Evolutionary conservation across 1,139 yeast species (phyloP).

Genomic region (Geotrichum klebahnii): DNA sequence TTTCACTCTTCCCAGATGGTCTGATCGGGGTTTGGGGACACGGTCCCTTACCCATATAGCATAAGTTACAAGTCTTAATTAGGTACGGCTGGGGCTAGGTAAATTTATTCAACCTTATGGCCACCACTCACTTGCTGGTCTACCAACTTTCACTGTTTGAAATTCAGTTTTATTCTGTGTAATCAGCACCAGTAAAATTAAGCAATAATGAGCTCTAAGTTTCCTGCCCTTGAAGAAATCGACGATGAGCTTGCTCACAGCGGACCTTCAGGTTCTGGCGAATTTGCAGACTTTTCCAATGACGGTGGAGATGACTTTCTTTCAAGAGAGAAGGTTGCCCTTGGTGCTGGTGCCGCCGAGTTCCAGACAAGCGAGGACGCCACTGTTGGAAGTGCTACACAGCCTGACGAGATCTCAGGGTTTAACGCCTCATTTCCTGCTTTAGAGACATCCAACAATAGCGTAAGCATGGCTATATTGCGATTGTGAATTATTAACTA

Average conservation of each 20-base stretch:
- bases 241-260: slow-evolving; percentile 35
- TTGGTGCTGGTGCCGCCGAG: slow-evolving; percentile 68
- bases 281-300: slow-evolving; percentile 40
- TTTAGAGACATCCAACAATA: slow-evolving; percentile 44
- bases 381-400: slow-evolving; percentile 44
- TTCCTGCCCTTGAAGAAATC: slow-evolving; percentile 69
- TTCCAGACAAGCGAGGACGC: slow-evolving; percentile 69
- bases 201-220: slow-evolving; percentile 69
- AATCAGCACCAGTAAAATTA: slow-evolving; percentile 15
- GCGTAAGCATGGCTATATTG: neutral
- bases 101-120: neutral
- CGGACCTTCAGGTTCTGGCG: slow-evolving; percentile 32
- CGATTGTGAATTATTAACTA: neutral
- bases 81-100: slow-evolving; percentile 3
- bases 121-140: too few species aligned
- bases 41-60: neutral
- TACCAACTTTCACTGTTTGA: too few species aligned
- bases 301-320: slow-evolving; percentile 57
- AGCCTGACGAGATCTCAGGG: slow-evolving; percentile 50
- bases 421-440: slow-evolving; percentile 46
- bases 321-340: slow-evolving; percentile 75
- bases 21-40: neutral
- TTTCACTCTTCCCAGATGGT: neutral
- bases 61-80: too few species aligned
- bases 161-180: too few species aligned